phyloP scores from a whole-genome alignment of 208 protist species.

The Leishmania amazonensis region DNA sequence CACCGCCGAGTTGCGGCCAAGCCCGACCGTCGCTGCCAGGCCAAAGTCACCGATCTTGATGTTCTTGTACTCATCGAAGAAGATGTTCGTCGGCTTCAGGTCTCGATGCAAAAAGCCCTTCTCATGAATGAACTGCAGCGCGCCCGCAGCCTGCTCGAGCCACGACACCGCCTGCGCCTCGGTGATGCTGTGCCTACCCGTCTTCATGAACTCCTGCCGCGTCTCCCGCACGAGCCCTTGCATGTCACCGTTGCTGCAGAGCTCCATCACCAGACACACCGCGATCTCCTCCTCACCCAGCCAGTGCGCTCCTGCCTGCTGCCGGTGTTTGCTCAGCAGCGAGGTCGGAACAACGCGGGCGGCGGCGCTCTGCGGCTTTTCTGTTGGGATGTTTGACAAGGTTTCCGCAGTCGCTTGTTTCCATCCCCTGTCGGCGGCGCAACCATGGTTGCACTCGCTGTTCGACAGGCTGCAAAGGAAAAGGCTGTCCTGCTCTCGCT shows the following conservation, averaged over 20 bases:
- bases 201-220: slow-evolving; percentile 69
- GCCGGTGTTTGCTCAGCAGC: slow-evolving; percentile 11
- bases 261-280: slow-evolving; percentile 90
- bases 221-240: slow-evolving; percentile 57
- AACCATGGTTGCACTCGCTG: slow-evolving; percentile 21
- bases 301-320: slow-evolving; percentile 15
- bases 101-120: slow-evolving; percentile 89
- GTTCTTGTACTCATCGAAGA: slow-evolving; percentile 75
- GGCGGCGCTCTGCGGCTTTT: neutral
- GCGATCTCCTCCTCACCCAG: slow-evolving; percentile 48
- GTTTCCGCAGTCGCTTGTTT: neutral
- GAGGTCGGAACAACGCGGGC: slow-evolving; percentile 10
- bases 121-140: slow-evolving; percentile 83
- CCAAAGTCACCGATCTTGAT: slow-evolving; percentile 93
- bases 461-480: slow-evolving; percentile 29
- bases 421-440: neutral
- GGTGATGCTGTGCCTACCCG: slow-evolving; percentile 58
- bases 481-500: slow-evolving; percentile 10
- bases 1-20: slow-evolving; percentile 68
- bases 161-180: slow-evolving; percentile 72
- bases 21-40: slow-evolving; percentile 67
- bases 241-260: slow-evolving; percentile 83
- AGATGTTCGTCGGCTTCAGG: slow-evolving; percentile 92
- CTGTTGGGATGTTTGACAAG: neutral
- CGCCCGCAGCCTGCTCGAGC: slow-evolving; percentile 76